These are phyloP conservation scores for Quercus variabilis DNA, from an alignment of 306 rosid species.

Conservation along the genomic window DNA sequence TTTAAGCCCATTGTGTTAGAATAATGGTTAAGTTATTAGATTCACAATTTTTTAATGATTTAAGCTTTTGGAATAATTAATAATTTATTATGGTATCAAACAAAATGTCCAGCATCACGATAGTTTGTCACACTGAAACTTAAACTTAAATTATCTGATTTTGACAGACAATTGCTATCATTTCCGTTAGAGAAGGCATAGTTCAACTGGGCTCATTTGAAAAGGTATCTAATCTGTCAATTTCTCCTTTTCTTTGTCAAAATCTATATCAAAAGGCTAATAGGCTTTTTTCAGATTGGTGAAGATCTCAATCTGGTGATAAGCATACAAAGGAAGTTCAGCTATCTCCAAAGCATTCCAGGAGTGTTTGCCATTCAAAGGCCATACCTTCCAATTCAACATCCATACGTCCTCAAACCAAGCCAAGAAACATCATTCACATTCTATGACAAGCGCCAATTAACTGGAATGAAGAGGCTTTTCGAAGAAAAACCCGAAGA, in stretches of 20 bases:
- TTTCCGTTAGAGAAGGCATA: slow-evolving; percentile 85
- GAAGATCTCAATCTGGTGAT: slow-evolving; percentile 75
- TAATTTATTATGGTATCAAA: too few relatives aligned
- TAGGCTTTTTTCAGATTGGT: slow-evolving; percentile 39
- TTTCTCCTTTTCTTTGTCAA: slow-evolving; percentile 6
- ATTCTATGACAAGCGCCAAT: slow-evolving; percentile 24
- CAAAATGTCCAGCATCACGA: too few relatives aligned
- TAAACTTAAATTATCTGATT: background rate
- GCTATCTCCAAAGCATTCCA: slow-evolving; percentile 78
- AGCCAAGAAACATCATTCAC: slow-evolving; percentile 36
- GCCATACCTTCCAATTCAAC: slow-evolving; percentile 58
- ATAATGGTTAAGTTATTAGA: too few relatives aligned
- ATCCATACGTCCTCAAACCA: slow-evolving; percentile 57
- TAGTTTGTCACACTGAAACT: too few relatives aligned
- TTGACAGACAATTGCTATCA: slow-evolving; percentile 65
- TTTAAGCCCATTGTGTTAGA: background rate
- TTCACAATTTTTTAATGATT: too few relatives aligned
- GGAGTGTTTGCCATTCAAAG: slow-evolving; percentile 72
- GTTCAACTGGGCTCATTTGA: slow-evolving; percentile 82
- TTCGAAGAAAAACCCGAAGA: slow-evolving; percentile 40
- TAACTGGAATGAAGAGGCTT: slow-evolving; percentile 39
- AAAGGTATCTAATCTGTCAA: slow-evolving; percentile 39
- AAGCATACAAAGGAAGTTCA: slow-evolving; percentile 72
- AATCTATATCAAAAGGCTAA: background rate
- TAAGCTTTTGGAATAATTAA: too few relatives aligned